Percentiles rank a stretch among this genome's conserved stretches.
Evolutionary conservation across 108 stramenopile genomes (phyloP).

Genomic region (Discostella pseudostelligera): DNA sequence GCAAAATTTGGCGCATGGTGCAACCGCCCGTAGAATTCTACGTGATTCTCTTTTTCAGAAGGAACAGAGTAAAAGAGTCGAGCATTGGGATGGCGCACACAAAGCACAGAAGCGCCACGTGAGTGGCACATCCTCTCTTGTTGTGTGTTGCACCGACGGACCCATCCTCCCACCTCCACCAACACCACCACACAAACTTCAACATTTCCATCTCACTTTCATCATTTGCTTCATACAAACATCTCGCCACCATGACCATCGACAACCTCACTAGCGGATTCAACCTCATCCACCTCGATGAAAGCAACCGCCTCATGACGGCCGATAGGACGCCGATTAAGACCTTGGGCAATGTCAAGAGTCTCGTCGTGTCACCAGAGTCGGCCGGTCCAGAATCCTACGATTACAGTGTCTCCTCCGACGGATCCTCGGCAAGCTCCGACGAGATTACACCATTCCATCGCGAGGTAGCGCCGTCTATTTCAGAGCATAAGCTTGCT

Average conservation of each 20-base stretch:
- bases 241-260: conserved; percentile 32
- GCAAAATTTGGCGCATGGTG: too few relatives aligned
- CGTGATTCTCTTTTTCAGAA: background rate
- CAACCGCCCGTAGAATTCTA: background rate
- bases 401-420: conserved; percentile 23
- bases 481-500: conserved; percentile 67
- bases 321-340: conserved; percentile 26
- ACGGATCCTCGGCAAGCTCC: conserved; percentile 1
- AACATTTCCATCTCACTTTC: background rate
- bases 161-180: too few relatives aligned
- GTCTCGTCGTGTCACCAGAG: conserved; percentile 18
- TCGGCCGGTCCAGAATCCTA: conserved; percentile 2
- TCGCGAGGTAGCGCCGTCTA: conserved; percentile 11
- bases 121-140: too few relatives aligned
- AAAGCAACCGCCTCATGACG: conserved; percentile 18
- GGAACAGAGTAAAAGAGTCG: background rate
- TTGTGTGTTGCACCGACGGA: too few relatives aligned
- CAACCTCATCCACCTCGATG: conserved; percentile 30
- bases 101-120: background rate
- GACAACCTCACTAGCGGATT: conserved; percentile 31
- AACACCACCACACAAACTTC: background rate
- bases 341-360: background rate
- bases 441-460: background rate
- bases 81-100: background rate
- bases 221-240: background rate